Evolutionary conservation across 257 asterid genomes (phyloP).

Genomic region (Jacaranda copaia): DNA sequence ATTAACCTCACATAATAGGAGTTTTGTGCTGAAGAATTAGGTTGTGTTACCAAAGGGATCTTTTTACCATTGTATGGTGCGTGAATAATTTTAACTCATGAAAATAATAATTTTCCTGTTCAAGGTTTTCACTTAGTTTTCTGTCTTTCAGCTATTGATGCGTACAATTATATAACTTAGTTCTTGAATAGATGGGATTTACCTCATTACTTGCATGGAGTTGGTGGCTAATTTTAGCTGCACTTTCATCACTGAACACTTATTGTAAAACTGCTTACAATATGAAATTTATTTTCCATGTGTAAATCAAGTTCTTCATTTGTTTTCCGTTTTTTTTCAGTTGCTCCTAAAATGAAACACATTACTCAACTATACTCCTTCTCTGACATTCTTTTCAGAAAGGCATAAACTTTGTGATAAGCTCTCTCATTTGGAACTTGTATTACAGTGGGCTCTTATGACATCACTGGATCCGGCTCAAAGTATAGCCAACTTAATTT

Average conservation of each 20-base stretch:
- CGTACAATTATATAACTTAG: conserved; percentile 1
- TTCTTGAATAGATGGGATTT: conserved; percentile 10
- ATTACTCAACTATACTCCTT: conserved; percentile 19
- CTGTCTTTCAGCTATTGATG: conserved; percentile 5
- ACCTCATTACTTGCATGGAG: conserved; percentile 18
- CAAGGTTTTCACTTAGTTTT: conserved; percentile 19
- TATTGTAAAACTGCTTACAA: conserved; percentile 8
- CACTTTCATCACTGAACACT: neutral
- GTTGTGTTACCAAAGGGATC: conserved; percentile 12
- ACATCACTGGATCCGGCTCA: conserved; percentile 85
- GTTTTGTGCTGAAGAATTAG: conserved; percentile 12
- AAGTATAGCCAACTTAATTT: conserved; percentile 90
- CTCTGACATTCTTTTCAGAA: conserved; percentile 3
- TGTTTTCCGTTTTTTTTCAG: neutral
- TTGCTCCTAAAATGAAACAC: neutral
- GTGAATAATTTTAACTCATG: conserved; percentile 11
- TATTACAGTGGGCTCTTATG: conserved; percentile 97
- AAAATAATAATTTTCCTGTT: conserved; percentile 3
- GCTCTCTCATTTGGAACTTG: conserved; percentile 43
- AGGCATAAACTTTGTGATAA: conserved; percentile 30
- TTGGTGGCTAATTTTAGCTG: conserved; percentile 22
- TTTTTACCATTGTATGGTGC: conserved; percentile 23
- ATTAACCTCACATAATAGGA: neutral
- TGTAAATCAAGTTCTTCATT: conserved; percentile 15
- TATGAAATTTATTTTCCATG: conserved; percentile 14